Evolutionary conservation across 2,329 filamentous ascomycete species (phyloP).

Genomic region (Cercospora sp.): DNA sequence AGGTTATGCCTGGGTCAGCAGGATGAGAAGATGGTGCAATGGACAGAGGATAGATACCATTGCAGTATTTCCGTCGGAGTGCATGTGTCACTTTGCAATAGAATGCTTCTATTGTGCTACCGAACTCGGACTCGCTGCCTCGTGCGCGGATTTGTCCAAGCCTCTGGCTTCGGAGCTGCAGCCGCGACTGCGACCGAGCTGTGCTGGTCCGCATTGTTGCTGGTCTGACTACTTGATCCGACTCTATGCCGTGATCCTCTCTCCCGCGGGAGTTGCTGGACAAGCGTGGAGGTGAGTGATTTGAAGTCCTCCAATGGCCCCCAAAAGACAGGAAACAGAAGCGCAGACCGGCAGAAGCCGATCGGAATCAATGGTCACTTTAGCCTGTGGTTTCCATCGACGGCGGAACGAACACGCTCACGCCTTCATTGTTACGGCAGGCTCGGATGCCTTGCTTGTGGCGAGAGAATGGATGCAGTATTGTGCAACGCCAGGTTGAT

Average conservation of each 20-base stretch:
- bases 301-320: neutral
- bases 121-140: too few relatives aligned
- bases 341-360: constrained; percentile 9
- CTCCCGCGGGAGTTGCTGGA: neutral
- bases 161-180: neutral
- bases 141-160: too few relatives aligned
- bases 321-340: neutral
- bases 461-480: neutral
- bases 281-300: neutral
- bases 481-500: neutral
- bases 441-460: neutral
- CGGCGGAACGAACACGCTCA: neutral
- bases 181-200: neutral
- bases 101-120: neutral
- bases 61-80: neutral
- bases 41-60: neutral
- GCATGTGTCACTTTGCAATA: neutral
- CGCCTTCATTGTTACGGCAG: neutral
- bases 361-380: neutral
- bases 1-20: neutral
- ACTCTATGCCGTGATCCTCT: neutral
- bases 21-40: neutral
- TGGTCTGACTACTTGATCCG: neutral
- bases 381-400: neutral
- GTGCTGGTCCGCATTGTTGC: neutral